A percentile compares a stretch with the other conserved stretches of the same genome.
Conservation (phyloP, 2,329 filamentous ascomycete genomes). For the Cladorrhinum sp. region DNA sequence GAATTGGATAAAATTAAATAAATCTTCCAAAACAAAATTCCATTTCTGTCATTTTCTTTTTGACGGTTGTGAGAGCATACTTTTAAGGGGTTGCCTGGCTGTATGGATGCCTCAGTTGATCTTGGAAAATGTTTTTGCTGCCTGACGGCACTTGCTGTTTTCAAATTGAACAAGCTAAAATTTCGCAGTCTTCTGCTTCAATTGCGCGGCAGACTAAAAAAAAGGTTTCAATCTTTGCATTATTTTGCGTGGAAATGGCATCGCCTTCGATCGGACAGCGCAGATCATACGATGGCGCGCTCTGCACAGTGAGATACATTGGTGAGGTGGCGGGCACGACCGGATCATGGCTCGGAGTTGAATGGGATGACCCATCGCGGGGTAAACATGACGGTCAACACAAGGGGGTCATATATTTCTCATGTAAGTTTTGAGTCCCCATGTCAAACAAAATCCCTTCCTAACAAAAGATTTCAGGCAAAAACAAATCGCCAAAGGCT, state of each 20-base stretch:
- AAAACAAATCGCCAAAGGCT: constrained; percentile 63
- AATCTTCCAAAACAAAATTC: neutral
- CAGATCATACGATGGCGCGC: constrained; percentile 70
- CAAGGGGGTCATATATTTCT: constrained; percentile 76
- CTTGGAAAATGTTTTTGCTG: neutral
- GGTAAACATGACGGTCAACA: constrained; percentile 91
- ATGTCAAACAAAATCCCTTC: neutral
- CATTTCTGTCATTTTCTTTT: neutral
- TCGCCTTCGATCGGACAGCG: constrained; percentile 62
- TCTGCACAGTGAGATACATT: constrained; percentile 82
- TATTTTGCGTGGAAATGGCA: constrained; percentile 35
- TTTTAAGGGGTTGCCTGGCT: neutral
- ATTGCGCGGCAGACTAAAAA: neutral
- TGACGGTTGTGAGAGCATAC: neutral
- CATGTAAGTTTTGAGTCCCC: constrained; percentile 57
- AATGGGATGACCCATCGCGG: constrained; percentile 86
- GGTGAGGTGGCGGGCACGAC: constrained; percentile 73
- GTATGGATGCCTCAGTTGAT: neutral
- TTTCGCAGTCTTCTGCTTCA: neutral
- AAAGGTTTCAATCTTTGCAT: neutral
- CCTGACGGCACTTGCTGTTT: constrained; percentile 5
- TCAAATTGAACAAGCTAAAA: neutral
- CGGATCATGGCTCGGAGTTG: constrained; percentile 85
- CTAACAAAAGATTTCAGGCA: constrained; percentile 43
- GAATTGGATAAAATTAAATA: neutral